phyloP scores from a whole-genome alignment of 2,329 filamentous ascomycete species.

The Coniosporium tulheliwenetii region DNA sequence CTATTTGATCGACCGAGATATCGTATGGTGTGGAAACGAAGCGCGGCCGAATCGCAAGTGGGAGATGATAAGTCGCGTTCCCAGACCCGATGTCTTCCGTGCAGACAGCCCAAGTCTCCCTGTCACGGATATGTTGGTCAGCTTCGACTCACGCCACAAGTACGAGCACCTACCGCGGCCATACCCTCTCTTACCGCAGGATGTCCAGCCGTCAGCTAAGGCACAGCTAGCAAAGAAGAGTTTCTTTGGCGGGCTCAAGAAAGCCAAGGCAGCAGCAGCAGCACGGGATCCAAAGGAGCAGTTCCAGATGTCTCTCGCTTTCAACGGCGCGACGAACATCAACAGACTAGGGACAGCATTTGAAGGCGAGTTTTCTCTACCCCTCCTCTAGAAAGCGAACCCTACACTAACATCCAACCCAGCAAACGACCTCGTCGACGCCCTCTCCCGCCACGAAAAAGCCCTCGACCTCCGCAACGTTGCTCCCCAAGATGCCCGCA shows the following conservation, averaged over 20 bases:
- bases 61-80: constrained; percentile 34
- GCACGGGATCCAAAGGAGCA: constrained; percentile 21
- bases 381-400: neutral
- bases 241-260: constrained; percentile 18
- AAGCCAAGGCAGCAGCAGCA: constrained; percentile 14
- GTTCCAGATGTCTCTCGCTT: constrained; percentile 21
- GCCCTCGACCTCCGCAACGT: constrained; percentile 14
- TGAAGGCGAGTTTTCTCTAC: constrained; percentile 12
- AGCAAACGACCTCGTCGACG: constrained; percentile 23
- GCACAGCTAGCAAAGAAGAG: constrained; percentile 12
- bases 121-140: constrained; percentile 49
- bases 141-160: constrained; percentile 46
- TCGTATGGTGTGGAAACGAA: constrained; percentile 49
- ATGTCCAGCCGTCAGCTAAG: constrained; percentile 8
- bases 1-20: constrained; percentile 51
- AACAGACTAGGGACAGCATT: constrained; percentile 20
- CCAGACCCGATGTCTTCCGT: constrained; percentile 17
- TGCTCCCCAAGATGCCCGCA: constrained; percentile 23
- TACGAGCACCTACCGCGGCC: constrained; percentile 40
- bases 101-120: constrained; percentile 37
- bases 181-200: constrained; percentile 44
- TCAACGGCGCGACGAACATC: constrained; percentile 24
- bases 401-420: constrained; percentile 4
- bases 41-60: constrained; percentile 47
- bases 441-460: constrained; percentile 25